Evolutionary conservation across 228 moss, liverwort and hornwort species (phyloP), one percentile per base, ranked within the genome.

Genomic region (Sphagnum magellanicum): DNA sequence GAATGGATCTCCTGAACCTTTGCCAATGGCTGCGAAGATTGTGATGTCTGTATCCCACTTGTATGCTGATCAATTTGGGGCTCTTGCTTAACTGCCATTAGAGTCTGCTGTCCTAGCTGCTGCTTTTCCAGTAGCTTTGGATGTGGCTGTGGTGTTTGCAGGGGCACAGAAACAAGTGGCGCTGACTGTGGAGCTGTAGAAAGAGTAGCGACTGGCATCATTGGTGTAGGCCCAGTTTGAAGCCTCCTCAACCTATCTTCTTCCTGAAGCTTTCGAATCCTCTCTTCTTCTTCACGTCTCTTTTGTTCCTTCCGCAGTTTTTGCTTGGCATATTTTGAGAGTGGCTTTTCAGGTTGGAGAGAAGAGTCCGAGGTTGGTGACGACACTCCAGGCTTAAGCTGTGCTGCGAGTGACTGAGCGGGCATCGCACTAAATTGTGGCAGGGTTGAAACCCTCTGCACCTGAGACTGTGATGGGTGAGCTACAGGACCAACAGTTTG

Each of bases 201-300:
- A 66, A 84, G 85, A 77, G 75, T 61, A 53, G 73, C 50, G 60
- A 60, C 67, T 63, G 50, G 16, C 14, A 46, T 52, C 8, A 47
- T 73, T 14, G 59, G 13, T 55, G 65, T 50, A 62, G 70, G 72
- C 51, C 74, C 74, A 52, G 50, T 79, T 69, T 84, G 87, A 48
- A 73, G 75, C 67, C 76, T 87, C 72, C 83, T 92, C 75, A 84
- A 70, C 74, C 85, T 85, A 16, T 94, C 95, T 50, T 89, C 90
- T 59, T 92, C 94, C 59, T 76, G 78, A n/a, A 76, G n/a, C 76
- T 85, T 87, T 65, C 76, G 76, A 51, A 62, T 16, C 71, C 77
- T 88, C 76, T 92, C 90, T 61, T 87, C 88, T 74, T 98, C 92
- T 71, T 98, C 92, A n/a, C 79, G 84, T 77, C 81, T 94, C 77